A percentile compares a stretch with the other conserved stretches of the same genome.
Evolutionary conservation across 2,329 filamentous ascomycete species (phyloP).

Genomic region (Simplicillium sp.): DNA sequence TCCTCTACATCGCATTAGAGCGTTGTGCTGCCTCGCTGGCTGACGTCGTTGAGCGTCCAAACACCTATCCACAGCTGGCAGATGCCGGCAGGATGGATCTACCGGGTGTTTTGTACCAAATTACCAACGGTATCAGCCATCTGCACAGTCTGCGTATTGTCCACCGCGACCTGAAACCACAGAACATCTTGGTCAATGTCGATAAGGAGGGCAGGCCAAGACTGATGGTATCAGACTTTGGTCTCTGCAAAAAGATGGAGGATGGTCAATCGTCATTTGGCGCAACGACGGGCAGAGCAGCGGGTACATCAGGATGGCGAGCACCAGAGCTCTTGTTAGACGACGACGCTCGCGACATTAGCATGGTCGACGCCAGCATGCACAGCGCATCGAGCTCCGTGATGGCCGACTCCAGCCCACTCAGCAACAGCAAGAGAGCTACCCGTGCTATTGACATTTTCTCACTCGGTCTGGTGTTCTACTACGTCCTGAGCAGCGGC

Average conservation of each 20-base stretch:
- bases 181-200: constrained; percentile 86
- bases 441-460: constrained; percentile 97
- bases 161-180: constrained; percentile 92
- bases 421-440: constrained; percentile 59
- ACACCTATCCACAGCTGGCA: constrained; percentile 58
- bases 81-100: constrained; percentile 65
- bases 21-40: constrained; percentile 88
- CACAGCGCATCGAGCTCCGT: constrained; percentile 53
- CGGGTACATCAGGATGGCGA: constrained; percentile 92
- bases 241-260: constrained; percentile 93
- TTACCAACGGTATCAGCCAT: constrained; percentile 81
- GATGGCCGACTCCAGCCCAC: constrained; percentile 47
- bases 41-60: constrained; percentile 75
- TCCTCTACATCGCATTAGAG: constrained; percentile 93
- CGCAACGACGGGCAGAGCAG: constrained; percentile 86
- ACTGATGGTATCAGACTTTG: constrained; percentile 95
- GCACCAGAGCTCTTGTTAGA: constrained; percentile 86
- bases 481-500: constrained; percentile 92
- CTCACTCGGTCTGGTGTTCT: constrained; percentile 94
- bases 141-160: constrained; percentile 89
- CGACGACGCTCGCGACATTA: constrained; percentile 51
- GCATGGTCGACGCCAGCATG: constrained; percentile 40
- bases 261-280: constrained; percentile 91
- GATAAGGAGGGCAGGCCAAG: constrained; percentile 62
- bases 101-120: constrained; percentile 74